Evolutionary conservation across 1,139 yeast genomes (phyloP).

Genomic region (Kluyveromyces marxianus): DNA sequence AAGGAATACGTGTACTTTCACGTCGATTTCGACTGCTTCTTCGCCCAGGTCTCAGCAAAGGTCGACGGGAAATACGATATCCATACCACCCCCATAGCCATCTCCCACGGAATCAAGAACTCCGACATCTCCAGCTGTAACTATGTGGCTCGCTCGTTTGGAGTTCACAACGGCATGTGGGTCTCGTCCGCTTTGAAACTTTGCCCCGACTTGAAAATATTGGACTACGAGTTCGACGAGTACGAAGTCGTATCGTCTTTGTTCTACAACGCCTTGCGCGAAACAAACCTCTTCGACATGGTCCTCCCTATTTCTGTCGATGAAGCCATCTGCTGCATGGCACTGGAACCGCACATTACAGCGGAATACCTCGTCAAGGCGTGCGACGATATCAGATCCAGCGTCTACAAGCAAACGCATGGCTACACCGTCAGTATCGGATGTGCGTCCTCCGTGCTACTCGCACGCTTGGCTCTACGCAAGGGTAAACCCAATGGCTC

Average conservation of each 20-base stretch:
- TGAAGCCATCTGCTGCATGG: slow-evolving; percentile 73
- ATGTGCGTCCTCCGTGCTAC: slow-evolving; percentile 56
- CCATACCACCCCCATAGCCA: slow-evolving; percentile 56
- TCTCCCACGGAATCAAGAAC: slow-evolving; percentile 63
- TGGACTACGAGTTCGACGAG: slow-evolving; percentile 68
- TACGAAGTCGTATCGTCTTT: slow-evolving; percentile 56
- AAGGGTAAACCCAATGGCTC: slow-evolving; percentile 78
- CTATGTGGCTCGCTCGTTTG: slow-evolving; percentile 67
- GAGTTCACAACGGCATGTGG: slow-evolving; percentile 91
- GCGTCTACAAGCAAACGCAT: slow-evolving; percentile 41
- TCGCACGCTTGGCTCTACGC: slow-evolving; percentile 71
- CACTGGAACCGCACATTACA: slow-evolving; percentile 29
- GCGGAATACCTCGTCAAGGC: slow-evolving; percentile 9
- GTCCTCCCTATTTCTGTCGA: slow-evolving; percentile 85
- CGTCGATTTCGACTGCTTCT: slow-evolving; percentile 89
- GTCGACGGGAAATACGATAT: slow-evolving; percentile 45
- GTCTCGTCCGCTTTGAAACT: slow-evolving; percentile 49
- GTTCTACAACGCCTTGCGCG: slow-evolving; percentile 41
- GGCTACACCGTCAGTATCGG: slow-evolving; percentile 75
- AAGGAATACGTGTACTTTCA: slow-evolving; percentile 39
- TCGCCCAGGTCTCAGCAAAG: slow-evolving; percentile 76
- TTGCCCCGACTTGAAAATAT: slow-evolving; percentile 56
- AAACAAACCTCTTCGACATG: slow-evolving; percentile 34
- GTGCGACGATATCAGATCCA: slow-evolving; percentile 31
- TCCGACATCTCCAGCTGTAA: slow-evolving; percentile 88